Evolutionary conservation across 805 yeast genomes (phyloP).

Genomic region (Wickerhamiella shivajii): DNA sequence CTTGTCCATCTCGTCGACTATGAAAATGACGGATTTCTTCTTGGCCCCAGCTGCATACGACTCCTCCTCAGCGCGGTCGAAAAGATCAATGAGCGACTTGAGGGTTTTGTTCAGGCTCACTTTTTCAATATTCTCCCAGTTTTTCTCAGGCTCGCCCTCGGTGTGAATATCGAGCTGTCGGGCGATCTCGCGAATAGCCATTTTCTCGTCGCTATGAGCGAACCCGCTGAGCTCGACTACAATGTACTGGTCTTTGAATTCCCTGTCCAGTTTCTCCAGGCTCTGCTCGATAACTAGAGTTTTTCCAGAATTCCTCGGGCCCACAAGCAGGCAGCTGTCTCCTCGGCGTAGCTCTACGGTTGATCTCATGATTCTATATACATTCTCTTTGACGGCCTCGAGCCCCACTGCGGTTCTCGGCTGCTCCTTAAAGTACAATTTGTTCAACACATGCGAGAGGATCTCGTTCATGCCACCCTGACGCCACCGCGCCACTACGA

Average conservation of each 20-base stretch:
- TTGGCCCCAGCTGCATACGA: conserved; percentile 6
- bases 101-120: conserved; percentile 21
- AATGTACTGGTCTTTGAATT: conserved; percentile 36
- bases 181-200: conserved; percentile 77
- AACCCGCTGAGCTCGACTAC: conserved; percentile 53
- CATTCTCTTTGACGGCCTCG: conserved; percentile 30
- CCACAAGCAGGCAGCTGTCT: conserved; percentile 65
- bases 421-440: conserved; percentile 19
- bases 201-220: conserved; percentile 56
- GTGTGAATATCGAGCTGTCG: conserved; percentile 50
- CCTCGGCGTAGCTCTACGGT: conserved; percentile 60
- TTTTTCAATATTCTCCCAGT: conserved; percentile 19
- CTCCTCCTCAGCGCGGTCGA: conserved; percentile 16
- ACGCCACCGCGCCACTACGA: too few species aligned
- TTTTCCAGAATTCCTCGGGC: conserved; percentile 72
- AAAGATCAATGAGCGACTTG: conserved; percentile 17
- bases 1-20: conserved; percentile 74
- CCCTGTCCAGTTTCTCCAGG: conserved; percentile 29
- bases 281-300: conserved; percentile 47
- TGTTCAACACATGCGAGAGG: conserved; percentile 17
- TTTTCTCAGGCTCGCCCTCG: conserved; percentile 18
- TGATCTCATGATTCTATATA: conserved; percentile 44
- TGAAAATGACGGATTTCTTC: conserved; percentile 47
- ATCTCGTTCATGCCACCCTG: too few species aligned
- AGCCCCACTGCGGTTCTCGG: conserved; percentile 24